A percentile compares a stretch with the other conserved stretches of the same genome.
These are phyloP conservation scores for Trichosporon asahii DNA, from an alignment of 1,284 basidiomycete genomes.

Conservation along the genomic window DNA sequence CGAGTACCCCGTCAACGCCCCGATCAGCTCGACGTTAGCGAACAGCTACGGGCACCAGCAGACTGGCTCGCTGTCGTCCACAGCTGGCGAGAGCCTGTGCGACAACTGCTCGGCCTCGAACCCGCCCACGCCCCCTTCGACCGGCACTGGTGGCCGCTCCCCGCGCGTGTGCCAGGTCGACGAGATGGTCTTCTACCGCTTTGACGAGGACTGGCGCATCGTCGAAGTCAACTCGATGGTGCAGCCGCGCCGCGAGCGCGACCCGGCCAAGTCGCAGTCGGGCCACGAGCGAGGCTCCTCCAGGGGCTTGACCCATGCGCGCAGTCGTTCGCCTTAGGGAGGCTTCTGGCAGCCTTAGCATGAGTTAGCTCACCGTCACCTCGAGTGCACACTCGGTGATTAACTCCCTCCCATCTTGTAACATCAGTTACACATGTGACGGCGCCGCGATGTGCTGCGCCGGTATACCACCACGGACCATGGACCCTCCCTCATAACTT, in stretches of 20 bases:
- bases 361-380: neutral
- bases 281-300: neutral
- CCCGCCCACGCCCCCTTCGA: neutral
- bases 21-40: neutral
- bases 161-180: conserved; percentile 8
- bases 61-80: neutral
- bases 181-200: conserved; percentile 21
- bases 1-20: conserved; percentile 12
- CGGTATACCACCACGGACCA: neutral
- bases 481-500: neutral
- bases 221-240: conserved; percentile 15
- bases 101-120: neutral
- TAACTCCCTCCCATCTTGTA: neutral
- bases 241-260: conserved; percentile 5
- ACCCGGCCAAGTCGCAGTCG: neutral
- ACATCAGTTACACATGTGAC: neutral
- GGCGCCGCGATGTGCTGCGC: no score
- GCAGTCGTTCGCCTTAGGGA: conserved; percentile 1
- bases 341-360: neutral
- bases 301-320: neutral
- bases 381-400: neutral
- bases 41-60: conserved; percentile 4
- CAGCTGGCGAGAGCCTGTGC: neutral
- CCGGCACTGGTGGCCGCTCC: neutral
- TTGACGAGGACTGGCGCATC: conserved; percentile 22